phyloP scores from a whole-genome alignment of 1,284 basidiomycete genomes.

The Termitomyces sp. region DNA sequence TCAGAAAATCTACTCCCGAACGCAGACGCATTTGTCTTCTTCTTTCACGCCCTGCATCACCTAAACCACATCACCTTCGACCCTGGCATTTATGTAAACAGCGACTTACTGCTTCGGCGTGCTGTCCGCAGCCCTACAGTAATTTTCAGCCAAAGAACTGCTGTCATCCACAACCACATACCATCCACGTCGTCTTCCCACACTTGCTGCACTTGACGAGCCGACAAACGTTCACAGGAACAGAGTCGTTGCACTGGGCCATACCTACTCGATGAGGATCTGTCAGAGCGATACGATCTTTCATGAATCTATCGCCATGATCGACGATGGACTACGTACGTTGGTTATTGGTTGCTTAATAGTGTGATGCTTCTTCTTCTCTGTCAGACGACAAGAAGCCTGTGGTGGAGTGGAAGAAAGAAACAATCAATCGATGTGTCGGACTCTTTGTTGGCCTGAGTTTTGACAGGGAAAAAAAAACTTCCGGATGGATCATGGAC shows the following conservation, averaged over 20 bases:
- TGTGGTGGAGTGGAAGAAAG: too few species aligned
- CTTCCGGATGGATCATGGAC: too few species aligned
- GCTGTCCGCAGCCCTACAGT: constrained; percentile 61
- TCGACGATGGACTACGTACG: background rate
- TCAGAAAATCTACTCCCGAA: constrained; percentile 18
- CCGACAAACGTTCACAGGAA: constrained; percentile 51
- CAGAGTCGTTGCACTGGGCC: constrained; percentile 9
- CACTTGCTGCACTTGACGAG: constrained; percentile 56
- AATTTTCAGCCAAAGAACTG: constrained; percentile 6
- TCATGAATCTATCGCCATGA: background rate
- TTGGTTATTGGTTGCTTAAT: background rate
- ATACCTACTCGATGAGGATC: background rate
- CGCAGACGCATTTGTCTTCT: constrained; percentile 63
- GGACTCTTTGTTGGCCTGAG: background rate
- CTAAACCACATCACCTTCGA: constrained; percentile 25
- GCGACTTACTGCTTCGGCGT: constrained; percentile 57
- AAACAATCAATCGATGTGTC: too few species aligned
- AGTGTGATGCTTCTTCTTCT: background rate
- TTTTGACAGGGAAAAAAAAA: background rate
- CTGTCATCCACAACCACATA: constrained; percentile 22
- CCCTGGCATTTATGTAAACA: background rate
- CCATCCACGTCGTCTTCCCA: constrained; percentile 72
- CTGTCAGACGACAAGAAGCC: too few species aligned
- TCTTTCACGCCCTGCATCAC: constrained; percentile 66
- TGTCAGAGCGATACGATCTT: background rate